Base-by-base conservation (phyloP, 495 filamentous ascomycete genomes). In the Podospora anserina region DNA sequence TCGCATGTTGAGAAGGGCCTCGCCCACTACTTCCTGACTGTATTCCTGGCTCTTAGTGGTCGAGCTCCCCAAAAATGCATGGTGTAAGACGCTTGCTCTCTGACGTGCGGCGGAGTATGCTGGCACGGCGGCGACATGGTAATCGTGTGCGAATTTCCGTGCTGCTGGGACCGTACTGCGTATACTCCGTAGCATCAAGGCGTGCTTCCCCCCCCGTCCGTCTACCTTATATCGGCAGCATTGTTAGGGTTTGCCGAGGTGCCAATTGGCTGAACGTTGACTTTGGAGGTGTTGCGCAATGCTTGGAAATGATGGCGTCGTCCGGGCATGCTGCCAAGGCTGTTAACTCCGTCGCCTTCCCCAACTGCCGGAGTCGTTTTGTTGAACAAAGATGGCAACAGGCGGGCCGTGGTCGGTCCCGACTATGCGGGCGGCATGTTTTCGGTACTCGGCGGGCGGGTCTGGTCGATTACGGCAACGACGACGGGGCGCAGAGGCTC, bases 91-190 rank as follows among this genome's bases (percentile, higher is more conserved):
- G 55, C 26, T 61, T 60, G 3, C 7, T 44, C 7, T 64, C 61
- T 77, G 75, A 66, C 75, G 75, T 74, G 73, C 67, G 70, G 49
- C 39, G 13, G 32, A 54, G 44, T 13, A 57, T 61, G 26, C 32
- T 39, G 18, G 27, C 23, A 23, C 32, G 16, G 23, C 20, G 60
- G 23, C 53, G 13, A 34, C 9, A 49, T 49, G 39, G 39, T 49
- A 49, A 49, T n/a, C 54, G 20, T 54, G 30, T 61, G 63, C 16
- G 65, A 9, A 11, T 54, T 19, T 54, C 27, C 16, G 59, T 59
- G 19, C 15, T 18, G 39, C 39, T 13, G 39, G 39, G 15, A 13
- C 39, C 2, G 5, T 49, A 49, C 23, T 23, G 23, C 23, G 23
- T 23, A 23, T 23, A 23, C 1, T 23, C 23, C 23, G 23, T 11